Conservation (phyloP, 176 grass and related monocot species). For the Lolium rigidum region DNA sequence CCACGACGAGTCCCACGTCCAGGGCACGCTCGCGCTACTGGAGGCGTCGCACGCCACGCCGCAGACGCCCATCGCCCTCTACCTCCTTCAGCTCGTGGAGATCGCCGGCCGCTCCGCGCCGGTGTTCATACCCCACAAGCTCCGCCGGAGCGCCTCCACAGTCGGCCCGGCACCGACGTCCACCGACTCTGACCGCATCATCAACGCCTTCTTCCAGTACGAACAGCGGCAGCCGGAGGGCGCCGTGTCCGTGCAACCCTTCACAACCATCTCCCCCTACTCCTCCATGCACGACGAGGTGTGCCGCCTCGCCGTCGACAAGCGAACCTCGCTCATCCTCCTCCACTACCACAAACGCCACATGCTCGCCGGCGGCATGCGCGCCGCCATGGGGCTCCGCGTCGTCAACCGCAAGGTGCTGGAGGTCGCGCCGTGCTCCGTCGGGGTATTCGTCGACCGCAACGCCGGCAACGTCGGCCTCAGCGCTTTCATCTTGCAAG, state of each 20-base stretch:
- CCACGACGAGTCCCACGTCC: slow-evolving; percentile 70
- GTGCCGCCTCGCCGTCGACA: slow-evolving; percentile 86
- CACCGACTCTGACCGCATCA: slow-evolving; percentile 66
- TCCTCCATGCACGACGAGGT: slow-evolving; percentile 93
- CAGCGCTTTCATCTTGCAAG: slow-evolving; percentile 29
- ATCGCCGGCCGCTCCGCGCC: slow-evolving; percentile 72
- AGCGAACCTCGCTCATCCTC: slow-evolving; percentile 74
- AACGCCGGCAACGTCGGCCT: slow-evolving; percentile 46
- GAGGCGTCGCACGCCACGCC: slow-evolving; percentile 66
- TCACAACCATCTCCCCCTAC: slow-evolving; percentile 91
- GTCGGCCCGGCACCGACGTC: neutral
- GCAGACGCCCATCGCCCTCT: slow-evolving; percentile 57
- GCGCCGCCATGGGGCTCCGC: slow-evolving; percentile 57
- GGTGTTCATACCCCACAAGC: slow-evolving; percentile 74
- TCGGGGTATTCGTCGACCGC: slow-evolving; percentile 76
- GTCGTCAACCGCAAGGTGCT: slow-evolving; percentile 72
- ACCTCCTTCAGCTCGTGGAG: slow-evolving; percentile 87
- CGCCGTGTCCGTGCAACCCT: slow-evolving; percentile 64
- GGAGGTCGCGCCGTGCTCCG: slow-evolving; percentile 75
- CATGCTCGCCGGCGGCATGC: slow-evolving; percentile 48
- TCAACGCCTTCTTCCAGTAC: slow-evolving; percentile 83
- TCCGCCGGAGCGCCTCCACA: slow-evolving; percentile 31
- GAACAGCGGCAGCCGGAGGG: slow-evolving; percentile 62
- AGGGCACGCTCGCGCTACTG: slow-evolving; percentile 69
- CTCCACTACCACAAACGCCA: slow-evolving; percentile 70